phyloP scores from a whole-genome alignment of 23 red algal genomes.

The Agarophyton chilense region DNA sequence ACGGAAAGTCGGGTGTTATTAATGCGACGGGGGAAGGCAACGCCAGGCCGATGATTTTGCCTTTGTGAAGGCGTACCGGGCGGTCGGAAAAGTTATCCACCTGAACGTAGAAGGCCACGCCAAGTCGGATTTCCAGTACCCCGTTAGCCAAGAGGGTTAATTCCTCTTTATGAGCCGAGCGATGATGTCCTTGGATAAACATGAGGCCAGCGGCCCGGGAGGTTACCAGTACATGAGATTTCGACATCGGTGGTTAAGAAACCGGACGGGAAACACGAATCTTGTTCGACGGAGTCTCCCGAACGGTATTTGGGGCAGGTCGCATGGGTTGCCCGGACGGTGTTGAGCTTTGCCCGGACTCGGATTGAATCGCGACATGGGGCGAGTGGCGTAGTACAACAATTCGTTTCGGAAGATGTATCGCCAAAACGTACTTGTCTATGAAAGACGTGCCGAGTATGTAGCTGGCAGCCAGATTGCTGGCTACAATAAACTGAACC shows the following conservation, averaged over 20 bases:
- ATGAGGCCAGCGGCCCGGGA: not conserved
- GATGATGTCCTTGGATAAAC: not conserved
- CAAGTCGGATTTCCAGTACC: not conserved
- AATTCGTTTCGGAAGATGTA: not conserved
- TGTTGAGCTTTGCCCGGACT: not conserved
- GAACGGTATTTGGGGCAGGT: not conserved
- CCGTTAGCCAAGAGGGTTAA: constrained; percentile 22
- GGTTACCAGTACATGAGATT: not conserved
- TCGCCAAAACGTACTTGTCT: not conserved
- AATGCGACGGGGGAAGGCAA: constrained; percentile 4
- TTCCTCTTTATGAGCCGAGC: not conserved
- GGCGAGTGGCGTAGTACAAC: not conserved
- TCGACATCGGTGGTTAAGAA: not conserved
- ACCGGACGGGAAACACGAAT: constrained; percentile 4
- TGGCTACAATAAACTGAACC: not conserved
- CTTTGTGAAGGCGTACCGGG: not conserved
- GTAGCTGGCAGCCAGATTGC: not conserved
- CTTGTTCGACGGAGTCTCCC: constrained; percentile 9
- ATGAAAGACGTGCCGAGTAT: not conserved
- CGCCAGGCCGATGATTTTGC: constrained; percentile 14
- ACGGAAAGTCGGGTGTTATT: not conserved
- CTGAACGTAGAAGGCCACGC: not conserved
- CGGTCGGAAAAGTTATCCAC: constrained; percentile 1
- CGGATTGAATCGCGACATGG: not conserved
- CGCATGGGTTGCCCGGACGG: not conserved